These are phyloP conservation scores for Austroboletus novae-zelandiae DNA, from an alignment of 1,284 basidiomycete species.

Conservation along the genomic window DNA sequence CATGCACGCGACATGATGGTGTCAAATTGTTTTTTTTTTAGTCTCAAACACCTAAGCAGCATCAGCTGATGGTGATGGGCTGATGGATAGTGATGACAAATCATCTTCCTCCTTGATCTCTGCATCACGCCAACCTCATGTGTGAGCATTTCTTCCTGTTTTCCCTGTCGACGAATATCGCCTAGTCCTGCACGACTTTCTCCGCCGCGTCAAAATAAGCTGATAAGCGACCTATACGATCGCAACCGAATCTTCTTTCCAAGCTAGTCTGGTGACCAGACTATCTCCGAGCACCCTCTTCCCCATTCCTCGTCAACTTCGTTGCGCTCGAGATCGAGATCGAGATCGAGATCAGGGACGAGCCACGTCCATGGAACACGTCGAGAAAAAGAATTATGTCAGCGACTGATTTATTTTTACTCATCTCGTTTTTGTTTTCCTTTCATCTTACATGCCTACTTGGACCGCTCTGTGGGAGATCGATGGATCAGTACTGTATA, in stretches of 20 bases:
- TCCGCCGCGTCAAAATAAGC: neutral
- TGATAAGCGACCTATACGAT: constrained; percentile 4
- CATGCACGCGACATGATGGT: too few relatives aligned
- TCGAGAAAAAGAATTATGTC: constrained; percentile 14
- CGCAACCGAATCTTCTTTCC: neutral
- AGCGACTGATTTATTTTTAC: too few relatives aligned
- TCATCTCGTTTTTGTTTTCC: neutral
- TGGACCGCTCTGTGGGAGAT: constrained; percentile 10
- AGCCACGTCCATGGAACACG: constrained; percentile 29
- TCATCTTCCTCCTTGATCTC: neutral
- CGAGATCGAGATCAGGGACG: constrained; percentile 17
- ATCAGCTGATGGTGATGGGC: too few relatives aligned
- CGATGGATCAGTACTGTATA: too few relatives aligned
- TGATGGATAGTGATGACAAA: too few relatives aligned
- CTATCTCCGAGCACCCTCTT: neutral
- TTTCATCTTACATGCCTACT: neutral
- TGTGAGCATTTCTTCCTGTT: constrained; percentile 18
- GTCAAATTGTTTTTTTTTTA: too few relatives aligned
- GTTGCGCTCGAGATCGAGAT: neutral
- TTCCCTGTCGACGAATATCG: neutral
- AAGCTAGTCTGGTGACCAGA: too few relatives aligned
- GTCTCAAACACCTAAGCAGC: too few relatives aligned
- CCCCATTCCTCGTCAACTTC: constrained; percentile 3
- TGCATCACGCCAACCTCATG: constrained; percentile 9
- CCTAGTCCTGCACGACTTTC: constrained; percentile 16